Evolutionary conservation across 352 stramenopile species (phyloP).

Genomic region (Thalassiosira hispida): DNA sequence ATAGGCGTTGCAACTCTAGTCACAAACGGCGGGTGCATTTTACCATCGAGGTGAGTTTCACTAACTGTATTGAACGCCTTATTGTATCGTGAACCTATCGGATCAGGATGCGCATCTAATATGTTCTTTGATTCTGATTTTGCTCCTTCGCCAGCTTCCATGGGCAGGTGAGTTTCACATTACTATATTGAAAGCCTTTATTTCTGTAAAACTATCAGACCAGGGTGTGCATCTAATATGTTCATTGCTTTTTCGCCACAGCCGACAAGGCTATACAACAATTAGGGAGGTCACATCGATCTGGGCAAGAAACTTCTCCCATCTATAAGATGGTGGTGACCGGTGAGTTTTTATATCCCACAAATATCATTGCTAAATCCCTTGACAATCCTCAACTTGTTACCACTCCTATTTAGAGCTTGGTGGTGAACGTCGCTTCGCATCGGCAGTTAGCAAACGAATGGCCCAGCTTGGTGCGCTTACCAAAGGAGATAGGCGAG

Average conservation of each 20-base stretch:
- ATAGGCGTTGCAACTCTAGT: conserved; percentile 35
- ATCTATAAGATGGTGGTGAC: conserved; percentile 86
- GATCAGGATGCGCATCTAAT: neutral
- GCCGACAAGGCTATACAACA: conserved; percentile 85
- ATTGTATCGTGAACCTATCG: neutral
- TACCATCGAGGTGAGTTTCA: conserved; percentile 83
- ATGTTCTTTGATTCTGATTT: conserved; percentile 4
- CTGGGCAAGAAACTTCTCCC: conserved; percentile 75
- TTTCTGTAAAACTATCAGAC: too few relatives aligned
- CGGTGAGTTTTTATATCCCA: too few relatives aligned
- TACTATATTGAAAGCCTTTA: too few relatives aligned
- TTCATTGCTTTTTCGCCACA: too few relatives aligned
- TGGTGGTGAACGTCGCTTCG: conserved; percentile 83
- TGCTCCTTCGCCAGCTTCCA: conserved; percentile 52
- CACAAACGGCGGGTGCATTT: conserved; percentile 85
- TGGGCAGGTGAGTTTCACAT: conserved; percentile 56
- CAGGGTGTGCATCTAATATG: too few relatives aligned
- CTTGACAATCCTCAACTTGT: too few relatives aligned
- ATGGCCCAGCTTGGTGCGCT: conserved; percentile 86
- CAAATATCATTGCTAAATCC: too few relatives aligned
- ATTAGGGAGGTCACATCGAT: conserved; percentile 77
- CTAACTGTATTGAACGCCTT: conserved; percentile 9
- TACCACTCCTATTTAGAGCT: too few relatives aligned
- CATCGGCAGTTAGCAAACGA: conserved; percentile 83
- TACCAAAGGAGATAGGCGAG: conserved; percentile 86